Percentiles rank a stretch among this genome's conserved stretches.
These are phyloP conservation scores for Cryphonectria japonica DNA, from an alignment of 2,329 filamentous ascomycete genomes.

Conservation along the genomic window DNA sequence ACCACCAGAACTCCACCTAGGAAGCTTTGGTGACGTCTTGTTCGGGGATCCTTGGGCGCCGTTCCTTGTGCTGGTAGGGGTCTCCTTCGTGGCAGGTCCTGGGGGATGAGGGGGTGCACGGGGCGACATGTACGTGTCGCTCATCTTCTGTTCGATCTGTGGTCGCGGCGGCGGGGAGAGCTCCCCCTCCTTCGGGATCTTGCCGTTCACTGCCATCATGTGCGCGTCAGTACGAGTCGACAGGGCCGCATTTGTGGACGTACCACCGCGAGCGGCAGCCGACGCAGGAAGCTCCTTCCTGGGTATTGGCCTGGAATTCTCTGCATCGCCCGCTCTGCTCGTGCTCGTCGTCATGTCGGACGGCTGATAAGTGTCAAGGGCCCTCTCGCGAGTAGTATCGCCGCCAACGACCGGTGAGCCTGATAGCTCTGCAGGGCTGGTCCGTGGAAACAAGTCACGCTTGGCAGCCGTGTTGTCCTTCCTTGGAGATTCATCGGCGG, in stretches of 20 bases:
- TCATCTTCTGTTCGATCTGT: slow-evolving; percentile 47
- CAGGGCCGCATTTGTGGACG: slow-evolving; percentile 33
- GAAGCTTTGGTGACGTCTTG: slow-evolving; percentile 67
- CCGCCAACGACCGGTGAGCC: slow-evolving; percentile 58
- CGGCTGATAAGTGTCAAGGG: slow-evolving; percentile 54
- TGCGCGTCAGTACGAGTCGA: slow-evolving; percentile 27
- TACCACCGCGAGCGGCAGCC: slow-evolving; percentile 48
- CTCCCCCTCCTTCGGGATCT: slow-evolving; percentile 35
- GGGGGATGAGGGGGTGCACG: slow-evolving; percentile 57
- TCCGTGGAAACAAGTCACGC: slow-evolving; percentile 41
- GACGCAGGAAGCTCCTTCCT: slow-evolving; percentile 65
- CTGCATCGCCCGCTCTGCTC: slow-evolving; percentile 42
- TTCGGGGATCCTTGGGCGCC: slow-evolving; percentile 40
- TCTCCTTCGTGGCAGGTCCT: slow-evolving; percentile 50
- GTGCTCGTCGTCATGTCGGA: slow-evolving; percentile 48
- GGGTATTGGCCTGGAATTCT: slow-evolving; percentile 54
- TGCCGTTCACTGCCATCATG: slow-evolving; percentile 42
- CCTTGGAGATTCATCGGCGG: slow-evolving; percentile 42
- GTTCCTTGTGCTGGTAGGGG: slow-evolving; percentile 47
- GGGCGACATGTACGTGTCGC: slow-evolving; percentile 61
- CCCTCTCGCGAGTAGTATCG: slow-evolving; percentile 60
- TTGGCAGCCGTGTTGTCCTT: slow-evolving; percentile 40
- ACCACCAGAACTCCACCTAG: slow-evolving; percentile 76
- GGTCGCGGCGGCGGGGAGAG: slow-evolving; percentile 35
- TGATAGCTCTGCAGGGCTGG: slow-evolving; percentile 41